Conservation (phyloP, 345 rosid species). For the Citropsis articulata region DNA sequence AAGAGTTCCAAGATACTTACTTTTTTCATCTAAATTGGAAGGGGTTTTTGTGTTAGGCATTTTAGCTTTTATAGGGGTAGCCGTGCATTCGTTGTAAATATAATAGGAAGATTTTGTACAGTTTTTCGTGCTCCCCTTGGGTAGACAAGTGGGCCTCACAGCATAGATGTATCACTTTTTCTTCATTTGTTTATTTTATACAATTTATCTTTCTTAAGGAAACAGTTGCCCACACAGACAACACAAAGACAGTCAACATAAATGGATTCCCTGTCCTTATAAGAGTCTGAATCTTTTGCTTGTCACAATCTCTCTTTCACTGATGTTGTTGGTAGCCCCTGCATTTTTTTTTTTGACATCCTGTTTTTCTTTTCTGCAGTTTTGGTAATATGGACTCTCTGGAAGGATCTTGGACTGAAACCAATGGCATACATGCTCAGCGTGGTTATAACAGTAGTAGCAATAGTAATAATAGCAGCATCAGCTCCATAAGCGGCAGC, state of each 20-base stretch:
- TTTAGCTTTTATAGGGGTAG: too few species aligned
- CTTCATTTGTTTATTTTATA: too few species aligned
- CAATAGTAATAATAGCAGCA: constrained; percentile 91
- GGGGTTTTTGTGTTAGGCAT: too few species aligned
- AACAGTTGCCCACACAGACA: not conserved
- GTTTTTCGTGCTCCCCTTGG: too few species aligned
- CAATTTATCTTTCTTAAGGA: too few species aligned
- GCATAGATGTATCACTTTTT: too few species aligned
- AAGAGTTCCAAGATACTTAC: too few species aligned
- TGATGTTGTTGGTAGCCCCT: constrained; percentile 9
- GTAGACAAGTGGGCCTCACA: too few species aligned
- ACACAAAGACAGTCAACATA: not conserved
- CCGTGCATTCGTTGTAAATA: too few species aligned
- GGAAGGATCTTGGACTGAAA: constrained; percentile 67
- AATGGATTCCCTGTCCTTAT: not conserved
- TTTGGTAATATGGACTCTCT: constrained; percentile 59
- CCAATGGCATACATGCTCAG: constrained; percentile 51
- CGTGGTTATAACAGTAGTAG: constrained; percentile 81
- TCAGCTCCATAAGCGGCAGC: constrained; percentile 84
- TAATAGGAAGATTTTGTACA: too few species aligned
- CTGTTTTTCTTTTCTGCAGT: constrained; percentile 42
- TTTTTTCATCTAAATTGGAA: too few species aligned
- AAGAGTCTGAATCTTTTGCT: not conserved
- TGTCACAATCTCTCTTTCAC: not conserved
- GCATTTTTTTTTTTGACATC: constrained; percentile 4